Conservation (phyloP, 257 asterid species). For the Gentiana straminea region DNA sequence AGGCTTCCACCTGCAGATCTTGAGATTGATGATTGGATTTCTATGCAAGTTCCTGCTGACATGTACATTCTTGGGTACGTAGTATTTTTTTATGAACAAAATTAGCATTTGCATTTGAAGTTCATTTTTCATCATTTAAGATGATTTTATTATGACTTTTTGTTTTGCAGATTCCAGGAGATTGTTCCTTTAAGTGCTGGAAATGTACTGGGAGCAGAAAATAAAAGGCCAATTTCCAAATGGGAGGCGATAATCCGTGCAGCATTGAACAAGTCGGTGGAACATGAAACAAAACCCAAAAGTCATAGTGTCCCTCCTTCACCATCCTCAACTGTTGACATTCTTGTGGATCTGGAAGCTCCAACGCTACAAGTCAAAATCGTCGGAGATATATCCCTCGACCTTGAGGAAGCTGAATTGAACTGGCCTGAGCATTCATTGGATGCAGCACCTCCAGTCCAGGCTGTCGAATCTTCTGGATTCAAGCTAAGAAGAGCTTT, state of each 20-base stretch:
- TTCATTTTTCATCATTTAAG: no score
- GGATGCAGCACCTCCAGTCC: conserved; percentile 41
- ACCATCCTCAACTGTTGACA: conserved; percentile 69
- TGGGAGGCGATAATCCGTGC: conserved; percentile 74
- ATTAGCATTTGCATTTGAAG: neutral
- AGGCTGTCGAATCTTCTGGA: conserved; percentile 17
- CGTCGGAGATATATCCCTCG: conserved; percentile 18
- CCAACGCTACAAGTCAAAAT: conserved; percentile 22
- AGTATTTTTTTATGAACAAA: no score
- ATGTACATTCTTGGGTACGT: conserved; percentile 72
- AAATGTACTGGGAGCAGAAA: conserved; percentile 83
- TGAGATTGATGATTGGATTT: conserved; percentile 77
- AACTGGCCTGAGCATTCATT: conserved; percentile 83
- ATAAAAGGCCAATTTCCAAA: conserved; percentile 51
- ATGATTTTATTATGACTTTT: neutral
- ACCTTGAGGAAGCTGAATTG: conserved; percentile 26
- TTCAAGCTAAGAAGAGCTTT: conserved; percentile 45
- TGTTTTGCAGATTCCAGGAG: conserved; percentile 66
- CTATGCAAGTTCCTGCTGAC: conserved; percentile 72
- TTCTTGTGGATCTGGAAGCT: conserved; percentile 29
- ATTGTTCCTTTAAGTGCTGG: conserved; percentile 88
- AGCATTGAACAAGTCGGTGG: conserved; percentile 45
- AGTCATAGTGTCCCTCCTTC: conserved; percentile 86
- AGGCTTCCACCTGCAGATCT: conserved; percentile 49
- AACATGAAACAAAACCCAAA: conserved; percentile 37